phyloP scores from a whole-genome alignment of 257 asterid species.

The Fraxinus excelsior region DNA sequence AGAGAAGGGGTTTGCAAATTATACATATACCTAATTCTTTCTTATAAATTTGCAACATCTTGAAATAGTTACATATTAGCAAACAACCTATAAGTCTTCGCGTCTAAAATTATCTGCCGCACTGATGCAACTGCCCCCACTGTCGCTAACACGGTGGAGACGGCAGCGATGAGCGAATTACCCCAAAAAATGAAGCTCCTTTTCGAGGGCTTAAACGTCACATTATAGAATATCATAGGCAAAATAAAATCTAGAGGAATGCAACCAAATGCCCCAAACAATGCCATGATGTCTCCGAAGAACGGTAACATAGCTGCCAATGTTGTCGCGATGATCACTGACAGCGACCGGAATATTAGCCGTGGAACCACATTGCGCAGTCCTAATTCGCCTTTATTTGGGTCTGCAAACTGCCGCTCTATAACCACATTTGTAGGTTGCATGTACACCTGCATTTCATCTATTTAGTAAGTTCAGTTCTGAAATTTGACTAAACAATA shows the following conservation, averaged over 20 bases:
- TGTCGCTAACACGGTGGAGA: slow-evolving; percentile 42
- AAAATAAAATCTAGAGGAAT: slow-evolving; percentile 67
- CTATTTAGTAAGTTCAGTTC: neutral
- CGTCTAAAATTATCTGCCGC: slow-evolving; percentile 61
- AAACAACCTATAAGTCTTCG: slow-evolving; percentile 52
- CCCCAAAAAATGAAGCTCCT: slow-evolving; percentile 44
- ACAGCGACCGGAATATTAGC: slow-evolving; percentile 47
- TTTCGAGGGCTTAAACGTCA: slow-evolving; percentile 56
- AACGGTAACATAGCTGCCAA: slow-evolving; percentile 79
- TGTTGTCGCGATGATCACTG: slow-evolving; percentile 49
- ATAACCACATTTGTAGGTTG: slow-evolving; percentile 66
- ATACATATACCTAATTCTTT: too few relatives aligned
- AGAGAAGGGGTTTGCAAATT: too few relatives aligned
- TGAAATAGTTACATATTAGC: slow-evolving; percentile 45
- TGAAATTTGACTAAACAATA: too few relatives aligned
- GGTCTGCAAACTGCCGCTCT: slow-evolving; percentile 56
- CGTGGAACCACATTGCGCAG: slow-evolving; percentile 52
- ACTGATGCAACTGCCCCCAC: slow-evolving; percentile 64
- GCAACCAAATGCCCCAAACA: slow-evolving; percentile 67
- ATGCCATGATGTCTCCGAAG: slow-evolving; percentile 76
- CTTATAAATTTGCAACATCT: neutral
- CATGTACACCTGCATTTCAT: slow-evolving; percentile 48
- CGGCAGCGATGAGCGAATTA: slow-evolving; percentile 42
- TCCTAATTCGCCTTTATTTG: slow-evolving; percentile 43
- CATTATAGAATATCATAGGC: slow-evolving; percentile 67